phyloP scores from a whole-genome alignment of 345 rosid species.

The Dipteronia sinensis region DNA sequence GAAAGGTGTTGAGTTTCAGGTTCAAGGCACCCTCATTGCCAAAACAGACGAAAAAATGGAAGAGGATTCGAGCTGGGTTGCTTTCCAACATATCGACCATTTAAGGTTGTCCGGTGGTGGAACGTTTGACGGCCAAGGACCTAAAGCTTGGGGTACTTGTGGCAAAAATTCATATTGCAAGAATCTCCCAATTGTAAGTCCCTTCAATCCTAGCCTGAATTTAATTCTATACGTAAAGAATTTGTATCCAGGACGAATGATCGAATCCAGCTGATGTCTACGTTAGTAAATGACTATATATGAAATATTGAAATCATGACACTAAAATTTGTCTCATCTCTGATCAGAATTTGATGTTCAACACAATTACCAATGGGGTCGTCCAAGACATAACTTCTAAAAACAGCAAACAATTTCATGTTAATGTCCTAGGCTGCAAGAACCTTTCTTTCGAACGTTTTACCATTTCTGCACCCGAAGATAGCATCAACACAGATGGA shows the following conservation, averaged over 20 bases:
- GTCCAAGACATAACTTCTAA: conserved; percentile 35
- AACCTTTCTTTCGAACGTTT: conserved; percentile 40
- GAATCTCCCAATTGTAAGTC: conserved; percentile 38
- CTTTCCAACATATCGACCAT: conserved; percentile 24
- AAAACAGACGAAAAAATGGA: conserved; percentile 6
- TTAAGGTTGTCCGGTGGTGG: conserved; percentile 40
- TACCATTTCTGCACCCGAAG: conserved; percentile 34
- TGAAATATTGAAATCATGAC: not conserved
- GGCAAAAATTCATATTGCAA: conserved; percentile 27
- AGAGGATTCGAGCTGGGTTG: conserved; percentile 37
- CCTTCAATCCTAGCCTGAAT: not conserved
- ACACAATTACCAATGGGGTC: conserved; percentile 10
- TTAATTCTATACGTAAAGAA: too few relatives aligned
- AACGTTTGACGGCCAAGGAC: conserved; percentile 52
- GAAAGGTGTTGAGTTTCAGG: conserved; percentile 29
- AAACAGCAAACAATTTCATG: conserved; percentile 54
- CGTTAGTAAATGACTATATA: too few relatives aligned
- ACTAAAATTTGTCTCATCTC: not conserved
- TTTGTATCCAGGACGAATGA: not conserved
- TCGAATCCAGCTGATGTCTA: not conserved
- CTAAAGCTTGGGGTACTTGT: conserved; percentile 39
- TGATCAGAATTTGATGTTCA: conserved; percentile 20
- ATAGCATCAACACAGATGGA: conserved; percentile 61
- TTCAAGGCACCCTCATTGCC: conserved; percentile 48
- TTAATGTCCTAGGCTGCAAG: conserved; percentile 37